Percentiles rank a stretch among this genome's conserved stretches.
phyloP scores from a whole-genome alignment of 1,139 yeast genomes.

The Pichia sp. region DNA sequence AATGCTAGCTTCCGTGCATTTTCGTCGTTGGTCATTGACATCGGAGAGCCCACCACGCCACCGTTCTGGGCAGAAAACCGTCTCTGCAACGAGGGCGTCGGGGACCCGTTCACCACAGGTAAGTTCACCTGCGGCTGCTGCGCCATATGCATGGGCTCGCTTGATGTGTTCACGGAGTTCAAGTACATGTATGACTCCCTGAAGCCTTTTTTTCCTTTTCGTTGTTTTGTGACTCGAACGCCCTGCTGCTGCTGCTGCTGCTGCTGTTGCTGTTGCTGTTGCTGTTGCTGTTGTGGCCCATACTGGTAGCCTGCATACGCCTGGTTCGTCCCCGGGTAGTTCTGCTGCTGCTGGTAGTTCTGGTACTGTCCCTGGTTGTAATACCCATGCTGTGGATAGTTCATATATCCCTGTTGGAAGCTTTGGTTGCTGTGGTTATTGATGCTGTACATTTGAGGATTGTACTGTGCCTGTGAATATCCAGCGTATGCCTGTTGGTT shows the following conservation, averaged over 20 bases:
- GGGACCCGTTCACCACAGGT: constrained; percentile 5
- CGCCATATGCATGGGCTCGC: not conserved
- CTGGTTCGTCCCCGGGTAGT: not conserved
- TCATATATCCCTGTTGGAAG: constrained; percentile 6
- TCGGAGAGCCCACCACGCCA: constrained; percentile 20
- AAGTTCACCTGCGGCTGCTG: not conserved
- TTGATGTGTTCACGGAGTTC: constrained; percentile 1
- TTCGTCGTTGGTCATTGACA: constrained; percentile 15
- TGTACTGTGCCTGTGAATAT: not conserved
- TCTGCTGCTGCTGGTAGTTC: not conserved
- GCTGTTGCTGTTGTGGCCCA: no score
- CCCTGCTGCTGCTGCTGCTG: not conserved
- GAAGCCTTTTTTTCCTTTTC: constrained; percentile 5
- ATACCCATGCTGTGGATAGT: not conserved
- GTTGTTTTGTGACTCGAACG: constrained; percentile 3
- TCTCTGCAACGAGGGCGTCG: constrained; percentile 7
- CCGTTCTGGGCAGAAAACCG: constrained; percentile 14
- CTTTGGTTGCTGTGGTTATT: constrained; percentile 5
- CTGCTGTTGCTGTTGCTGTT: not conserved
- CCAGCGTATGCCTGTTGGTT: not conserved
- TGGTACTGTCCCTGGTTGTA: constrained; percentile 2
- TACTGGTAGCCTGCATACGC: not conserved
- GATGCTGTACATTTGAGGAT: not conserved
- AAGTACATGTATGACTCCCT: constrained; percentile 20
- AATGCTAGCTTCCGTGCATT: constrained; percentile 15